Conservation (phyloP, 2,329 filamentous ascomycete genomes). For the Calonectria naviculata region DNA sequence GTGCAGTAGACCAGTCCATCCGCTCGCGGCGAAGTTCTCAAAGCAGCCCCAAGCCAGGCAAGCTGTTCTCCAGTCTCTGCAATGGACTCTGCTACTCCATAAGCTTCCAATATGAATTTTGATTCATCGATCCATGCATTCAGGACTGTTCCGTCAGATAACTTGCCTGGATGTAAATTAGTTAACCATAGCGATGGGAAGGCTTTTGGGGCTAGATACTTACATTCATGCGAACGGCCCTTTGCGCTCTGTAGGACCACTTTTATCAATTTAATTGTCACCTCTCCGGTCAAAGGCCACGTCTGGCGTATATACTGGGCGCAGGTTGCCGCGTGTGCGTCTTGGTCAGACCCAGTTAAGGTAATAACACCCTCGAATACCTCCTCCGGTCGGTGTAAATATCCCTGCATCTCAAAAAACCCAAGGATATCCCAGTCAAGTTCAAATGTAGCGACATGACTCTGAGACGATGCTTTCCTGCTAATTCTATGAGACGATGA, state of each 20-base stretch:
- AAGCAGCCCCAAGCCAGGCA: constrained; percentile 25
- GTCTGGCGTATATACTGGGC: constrained; percentile 10
- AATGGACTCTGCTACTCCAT: neutral
- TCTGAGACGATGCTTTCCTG: neutral
- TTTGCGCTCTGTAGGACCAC: neutral
- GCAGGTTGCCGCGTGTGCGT: constrained; percentile 15
- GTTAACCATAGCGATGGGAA: neutral
- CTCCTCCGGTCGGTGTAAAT: neutral
- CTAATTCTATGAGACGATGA: neutral
- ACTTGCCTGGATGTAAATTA: neutral
- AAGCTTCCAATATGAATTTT: neutral
- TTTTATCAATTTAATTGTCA: neutral
- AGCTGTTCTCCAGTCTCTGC: constrained; percentile 23
- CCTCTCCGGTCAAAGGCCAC: constrained; percentile 7
- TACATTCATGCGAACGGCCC: neutral
- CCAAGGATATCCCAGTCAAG: neutral
- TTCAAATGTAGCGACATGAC: neutral
- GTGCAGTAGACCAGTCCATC: neutral
- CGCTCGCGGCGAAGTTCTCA: constrained; percentile 9
- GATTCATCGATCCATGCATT: neutral
- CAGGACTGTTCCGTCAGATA: neutral
- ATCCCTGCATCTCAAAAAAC: constrained; percentile 6
- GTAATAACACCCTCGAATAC: constrained; percentile 2
- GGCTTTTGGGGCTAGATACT: neutral
- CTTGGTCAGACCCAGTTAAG: neutral